Evolutionary conservation across 2,329 filamentous ascomycete genomes (phyloP).

Genomic region (Aureobasidium pullulans): DNA sequence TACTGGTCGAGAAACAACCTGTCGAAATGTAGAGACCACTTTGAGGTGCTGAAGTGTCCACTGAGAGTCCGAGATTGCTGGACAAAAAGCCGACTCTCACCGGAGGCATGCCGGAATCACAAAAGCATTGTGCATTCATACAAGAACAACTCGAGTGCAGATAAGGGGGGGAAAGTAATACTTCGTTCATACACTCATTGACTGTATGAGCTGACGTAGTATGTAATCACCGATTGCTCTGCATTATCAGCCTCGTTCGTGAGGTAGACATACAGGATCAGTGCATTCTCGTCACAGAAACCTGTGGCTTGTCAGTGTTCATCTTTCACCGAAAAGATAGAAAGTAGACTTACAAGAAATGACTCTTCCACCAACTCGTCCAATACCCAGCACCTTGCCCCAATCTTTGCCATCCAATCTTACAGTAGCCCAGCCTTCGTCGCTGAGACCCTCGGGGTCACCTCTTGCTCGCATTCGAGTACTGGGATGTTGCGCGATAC

Average conservation of each 20-base stretch:
- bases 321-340: background rate
- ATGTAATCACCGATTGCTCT: slow-evolving; percentile 70
- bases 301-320: slow-evolving; percentile 30
- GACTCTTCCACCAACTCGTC: slow-evolving; percentile 78
- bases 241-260: slow-evolving; percentile 61
- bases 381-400: slow-evolving; percentile 89
- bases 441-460: slow-evolving; percentile 55
- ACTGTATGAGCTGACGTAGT: slow-evolving; percentile 53
- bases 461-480: slow-evolving; percentile 62
- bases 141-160: background rate
- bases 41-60: background rate
- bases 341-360: slow-evolving; percentile 64
- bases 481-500: slow-evolving; percentile 71
- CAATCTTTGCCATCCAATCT: slow-evolving; percentile 90
- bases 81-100: background rate
- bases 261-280: slow-evolving; percentile 79
- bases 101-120: background rate
- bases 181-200: slow-evolving; percentile 19
- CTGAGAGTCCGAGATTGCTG: background rate
- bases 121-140: background rate
- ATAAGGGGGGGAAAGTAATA: background rate
- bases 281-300: slow-evolving; percentile 70
- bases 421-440: slow-evolving; percentile 81
- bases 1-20: too few relatives aligned
- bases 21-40: background rate